Conservation (phyloP, 1,284 basidiomycete species). For the Rhodotorula sp. region DNA sequence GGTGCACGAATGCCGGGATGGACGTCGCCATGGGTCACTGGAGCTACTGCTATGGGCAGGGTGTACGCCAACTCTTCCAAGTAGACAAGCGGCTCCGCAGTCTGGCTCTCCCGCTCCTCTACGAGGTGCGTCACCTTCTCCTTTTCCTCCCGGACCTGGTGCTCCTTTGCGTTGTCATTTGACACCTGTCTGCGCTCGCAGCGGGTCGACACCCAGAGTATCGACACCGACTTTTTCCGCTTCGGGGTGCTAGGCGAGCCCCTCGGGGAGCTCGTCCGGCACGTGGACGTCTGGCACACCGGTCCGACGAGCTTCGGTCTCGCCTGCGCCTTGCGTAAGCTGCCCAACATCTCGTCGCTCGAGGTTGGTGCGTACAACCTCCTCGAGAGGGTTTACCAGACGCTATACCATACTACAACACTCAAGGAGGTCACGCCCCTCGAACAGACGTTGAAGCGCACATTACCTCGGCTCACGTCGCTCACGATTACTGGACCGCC, state of each 20-base stretch:
- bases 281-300: background rate
- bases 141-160: no score
- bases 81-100: background rate
- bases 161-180: no score
- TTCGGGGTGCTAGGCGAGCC: background rate
- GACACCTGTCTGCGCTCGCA: no score
- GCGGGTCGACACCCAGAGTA: no score
- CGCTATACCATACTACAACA: no score
- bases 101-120: background rate
- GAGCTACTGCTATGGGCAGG: background rate
- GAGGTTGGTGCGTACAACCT: no score
- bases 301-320: background rate
- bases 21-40: background rate
- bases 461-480: no score
- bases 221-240: background rate
- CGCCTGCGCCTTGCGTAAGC: background rate
- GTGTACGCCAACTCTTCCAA: background rate
- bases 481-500: no score
- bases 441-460: no score
- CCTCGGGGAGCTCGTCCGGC: background rate
- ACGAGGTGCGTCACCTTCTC: background rate
- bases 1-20: background rate
- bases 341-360: background rate
- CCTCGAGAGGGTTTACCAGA: no score
- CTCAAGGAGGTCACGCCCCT: no score